Evolutionary conservation across 1,139 yeast species (phyloP).

Genomic region (Geotrichum siamense): DNA sequence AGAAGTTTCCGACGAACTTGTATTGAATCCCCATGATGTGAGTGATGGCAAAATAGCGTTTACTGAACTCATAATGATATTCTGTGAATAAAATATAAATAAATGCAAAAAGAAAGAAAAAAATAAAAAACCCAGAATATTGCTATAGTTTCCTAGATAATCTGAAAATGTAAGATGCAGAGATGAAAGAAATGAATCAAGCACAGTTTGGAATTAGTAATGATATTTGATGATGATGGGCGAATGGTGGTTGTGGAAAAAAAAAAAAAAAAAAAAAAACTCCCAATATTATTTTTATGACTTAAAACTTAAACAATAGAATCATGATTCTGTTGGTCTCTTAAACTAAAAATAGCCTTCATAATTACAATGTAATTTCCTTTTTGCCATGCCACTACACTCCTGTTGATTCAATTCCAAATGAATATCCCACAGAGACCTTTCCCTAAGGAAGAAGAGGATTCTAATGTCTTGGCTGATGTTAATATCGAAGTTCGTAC

Average conservation of each 20-base stretch:
- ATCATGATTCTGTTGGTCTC: no score
- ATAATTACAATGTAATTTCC: no score
- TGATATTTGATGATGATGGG: no score
- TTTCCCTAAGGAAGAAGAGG: not conserved
- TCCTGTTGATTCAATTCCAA: not conserved
- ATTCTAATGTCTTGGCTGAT: slow-evolving; percentile 6
- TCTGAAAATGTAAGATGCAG: not conserved
- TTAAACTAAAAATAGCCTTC: no score
- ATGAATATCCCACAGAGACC: slow-evolving; percentile 3
- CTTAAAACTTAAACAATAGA: no score
- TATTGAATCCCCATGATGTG: slow-evolving; percentile 18
- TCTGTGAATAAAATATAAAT: not conserved
- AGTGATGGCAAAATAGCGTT: slow-evolving; percentile 19
- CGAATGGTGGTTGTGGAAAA: no score
- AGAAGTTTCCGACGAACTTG: not conserved
- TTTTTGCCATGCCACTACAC: not conserved
- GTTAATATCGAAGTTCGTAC: slow-evolving; percentile 10
- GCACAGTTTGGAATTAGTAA: no score
- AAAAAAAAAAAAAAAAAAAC: no score
- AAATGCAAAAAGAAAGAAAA: not conserved
- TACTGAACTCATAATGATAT: slow-evolving; percentile 7
- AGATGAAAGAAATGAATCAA: not conserved
- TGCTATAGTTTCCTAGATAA: not conserved
- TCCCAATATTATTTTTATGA: not conserved
- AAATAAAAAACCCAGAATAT: not conserved